These are phyloP conservation scores for Pseudogymnoascus sp. DNA, from an alignment of 2,329 filamentous ascomycete genomes.

Conservation along the genomic window DNA sequence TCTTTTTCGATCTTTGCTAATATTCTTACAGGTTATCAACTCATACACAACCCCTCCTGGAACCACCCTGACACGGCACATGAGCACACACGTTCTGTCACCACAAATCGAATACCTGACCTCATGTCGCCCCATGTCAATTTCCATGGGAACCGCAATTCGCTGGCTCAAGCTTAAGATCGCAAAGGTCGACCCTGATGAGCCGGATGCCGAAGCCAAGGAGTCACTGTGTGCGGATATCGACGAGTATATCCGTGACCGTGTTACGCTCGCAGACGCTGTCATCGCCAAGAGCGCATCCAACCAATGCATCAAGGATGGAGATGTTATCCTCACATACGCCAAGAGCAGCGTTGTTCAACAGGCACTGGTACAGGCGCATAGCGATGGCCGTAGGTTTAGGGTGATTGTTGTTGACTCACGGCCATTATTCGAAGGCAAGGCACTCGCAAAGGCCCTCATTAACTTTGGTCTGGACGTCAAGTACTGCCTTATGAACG, in stretches of 20 bases:
- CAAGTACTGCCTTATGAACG: constrained; percentile 74
- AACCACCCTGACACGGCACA: constrained; percentile 79
- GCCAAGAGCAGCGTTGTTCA: constrained; percentile 82
- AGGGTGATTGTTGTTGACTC: constrained; percentile 79
- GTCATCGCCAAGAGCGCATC: constrained; percentile 74
- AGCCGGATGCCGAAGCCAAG: constrained; percentile 76
- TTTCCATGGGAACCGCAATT: constrained; percentile 95
- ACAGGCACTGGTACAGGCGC: constrained; percentile 68
- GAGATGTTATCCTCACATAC: constrained; percentile 79
- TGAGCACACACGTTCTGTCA: constrained; percentile 84
- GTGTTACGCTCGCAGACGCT: constrained; percentile 77
- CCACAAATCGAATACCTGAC: constrained; percentile 93
- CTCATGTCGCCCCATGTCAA: constrained; percentile 89
- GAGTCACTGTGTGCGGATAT: constrained; percentile 70
- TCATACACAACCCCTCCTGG: constrained; percentile 85
- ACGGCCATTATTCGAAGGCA: constrained; percentile 62
- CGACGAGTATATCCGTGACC: constrained; percentile 83
- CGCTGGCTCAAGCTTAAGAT: constrained; percentile 90
- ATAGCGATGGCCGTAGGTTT: constrained; percentile 64
- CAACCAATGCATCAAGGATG: constrained; percentile 62
- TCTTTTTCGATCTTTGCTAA: background rate
- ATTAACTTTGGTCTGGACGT: constrained; percentile 63
- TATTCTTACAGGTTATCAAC: constrained; percentile 63
- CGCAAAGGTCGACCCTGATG: constrained; percentile 79
- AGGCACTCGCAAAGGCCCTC: constrained; percentile 64